Evolutionary conservation across 768 basidiomycete species (phyloP), one percentile per base, ranked within the genome.

Genomic region (Lentinula lateritia): DNA sequence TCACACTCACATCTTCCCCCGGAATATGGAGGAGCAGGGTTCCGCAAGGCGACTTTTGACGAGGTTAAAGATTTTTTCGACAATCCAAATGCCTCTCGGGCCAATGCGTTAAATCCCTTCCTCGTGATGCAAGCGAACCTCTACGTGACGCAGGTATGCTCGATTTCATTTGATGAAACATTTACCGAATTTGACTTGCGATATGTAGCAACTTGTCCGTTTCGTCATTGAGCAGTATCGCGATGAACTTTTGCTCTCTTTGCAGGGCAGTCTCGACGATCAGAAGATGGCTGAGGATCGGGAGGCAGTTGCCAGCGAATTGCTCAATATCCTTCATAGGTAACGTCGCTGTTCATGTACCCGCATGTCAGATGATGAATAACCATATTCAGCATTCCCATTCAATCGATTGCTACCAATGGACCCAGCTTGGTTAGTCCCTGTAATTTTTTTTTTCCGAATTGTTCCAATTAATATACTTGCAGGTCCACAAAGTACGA

Each of bases 171-270:
- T 50, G 54, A 12, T 58, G 39, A 20, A 32, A 55, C 32, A 59
- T 10, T 20, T 13, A 23, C 48, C 28, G 15, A 1, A 60, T 58
- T 16, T 61, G 28, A 53, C 28, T 50, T 59, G 46, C 43, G 50
- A 41, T 60, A 50, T 63, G 15, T 65, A 95, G 92, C 93, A 95
- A 93, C 83, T 94, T 53, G 92, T 92, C 61, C 90, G 94, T 60
- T 94, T 93, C 66, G 92, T 95, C 64, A 90, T 92, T 57, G 90
- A 95, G 66, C 93, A 94, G 73, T 95, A 95, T 70, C 88, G 92
- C 6, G 90, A 95, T 63, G 92, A 96, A 72, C 82, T 96, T 28
- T 71, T 92, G 53, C 77, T 80, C 64, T 85, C 83, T 18, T 79
- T 90, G 64, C 88, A 86, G 67, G 88, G 85, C 18, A 80, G 70